Conservation (phyloP, 345 rosid species). For the Adansonia digitata region DNA sequence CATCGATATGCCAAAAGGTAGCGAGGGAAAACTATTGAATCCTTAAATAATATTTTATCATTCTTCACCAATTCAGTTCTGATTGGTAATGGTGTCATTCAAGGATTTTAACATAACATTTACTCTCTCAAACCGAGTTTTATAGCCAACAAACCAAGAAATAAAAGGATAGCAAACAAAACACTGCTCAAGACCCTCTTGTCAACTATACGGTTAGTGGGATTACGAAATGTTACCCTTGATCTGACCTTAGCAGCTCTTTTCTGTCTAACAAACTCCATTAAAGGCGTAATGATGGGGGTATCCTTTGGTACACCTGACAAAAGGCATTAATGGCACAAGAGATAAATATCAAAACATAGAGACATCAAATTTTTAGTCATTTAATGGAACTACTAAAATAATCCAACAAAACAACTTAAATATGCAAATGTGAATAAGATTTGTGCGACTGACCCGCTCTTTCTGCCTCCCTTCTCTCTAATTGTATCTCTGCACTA, state of each 20-base stretch:
- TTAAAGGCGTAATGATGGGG: constrained; percentile 48
- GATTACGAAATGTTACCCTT: constrained; percentile 26
- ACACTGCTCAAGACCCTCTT: neutral
- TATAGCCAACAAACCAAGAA: neutral
- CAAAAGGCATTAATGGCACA: constrained; percentile 3
- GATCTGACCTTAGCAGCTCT: constrained; percentile 47
- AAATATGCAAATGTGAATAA: neutral
- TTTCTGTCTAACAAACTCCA: constrained; percentile 39
- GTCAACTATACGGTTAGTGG: neutral
- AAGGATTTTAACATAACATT: neutral
- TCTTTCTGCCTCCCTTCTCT: constrained; percentile 65
- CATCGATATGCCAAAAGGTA: neutral
- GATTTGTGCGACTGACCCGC: constrained; percentile 36
- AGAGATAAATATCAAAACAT: constrained; percentile 6
- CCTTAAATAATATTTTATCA: neutral
- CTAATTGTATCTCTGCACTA: constrained; percentile 68
- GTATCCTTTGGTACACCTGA: constrained; percentile 40
- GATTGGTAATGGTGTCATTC: neutral
- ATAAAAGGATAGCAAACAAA: neutral
- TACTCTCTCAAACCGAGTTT: neutral
- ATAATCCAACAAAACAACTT: neutral
- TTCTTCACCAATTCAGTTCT: neutral
- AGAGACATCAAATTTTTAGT: neutral
- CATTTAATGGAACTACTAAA: neutral
- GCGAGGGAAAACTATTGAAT: neutral